These are phyloP conservation scores for Gynandropsis gynandra DNA, from an alignment of 345 rosid species.

Conservation along the genomic window DNA sequence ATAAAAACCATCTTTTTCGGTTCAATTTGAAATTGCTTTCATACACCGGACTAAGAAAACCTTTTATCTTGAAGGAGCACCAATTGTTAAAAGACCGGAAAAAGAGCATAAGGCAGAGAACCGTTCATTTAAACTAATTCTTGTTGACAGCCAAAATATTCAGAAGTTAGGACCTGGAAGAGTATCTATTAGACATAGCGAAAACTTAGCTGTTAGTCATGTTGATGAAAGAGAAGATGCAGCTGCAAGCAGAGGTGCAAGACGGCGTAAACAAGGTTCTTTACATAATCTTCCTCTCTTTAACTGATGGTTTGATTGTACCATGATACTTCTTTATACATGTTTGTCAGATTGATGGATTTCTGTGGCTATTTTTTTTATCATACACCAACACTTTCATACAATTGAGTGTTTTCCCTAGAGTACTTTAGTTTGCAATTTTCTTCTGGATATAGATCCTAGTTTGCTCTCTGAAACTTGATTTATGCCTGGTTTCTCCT, in stretches of 20 bases:
- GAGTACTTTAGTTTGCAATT: not conserved
- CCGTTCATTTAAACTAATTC: conserved; percentile 58
- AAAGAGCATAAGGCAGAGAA: conserved; percentile 63
- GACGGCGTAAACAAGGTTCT: conserved; percentile 76
- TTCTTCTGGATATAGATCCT: not conserved
- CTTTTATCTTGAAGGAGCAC: conserved; percentile 59
- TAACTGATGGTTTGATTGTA: too few species aligned
- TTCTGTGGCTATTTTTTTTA: conserved; percentile 13
- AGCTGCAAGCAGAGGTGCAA: conserved; percentile 47
- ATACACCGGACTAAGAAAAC: conserved; percentile 23
- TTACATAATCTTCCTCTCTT: conserved; percentile 3
- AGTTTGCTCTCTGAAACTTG: conserved; percentile 11
- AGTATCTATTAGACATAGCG: conserved; percentile 56
- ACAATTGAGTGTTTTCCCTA: not conserved
- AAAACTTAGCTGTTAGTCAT: conserved; percentile 45
- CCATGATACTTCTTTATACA: conserved; percentile 5
- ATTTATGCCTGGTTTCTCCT: conserved; percentile 18
- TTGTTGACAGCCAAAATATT: conserved; percentile 67
- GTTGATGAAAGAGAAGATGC: conserved; percentile 57
- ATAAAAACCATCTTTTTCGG: conserved; percentile 12
- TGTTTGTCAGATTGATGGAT: conserved; percentile 5
- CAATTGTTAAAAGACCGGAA: conserved; percentile 93
- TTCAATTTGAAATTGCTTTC: conserved; percentile 19
- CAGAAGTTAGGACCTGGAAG: conserved; percentile 69
- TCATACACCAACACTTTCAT: not conserved